Evolutionary conservation across 805 yeast species (phyloP).

Genomic region (Candida ficus): DNA sequence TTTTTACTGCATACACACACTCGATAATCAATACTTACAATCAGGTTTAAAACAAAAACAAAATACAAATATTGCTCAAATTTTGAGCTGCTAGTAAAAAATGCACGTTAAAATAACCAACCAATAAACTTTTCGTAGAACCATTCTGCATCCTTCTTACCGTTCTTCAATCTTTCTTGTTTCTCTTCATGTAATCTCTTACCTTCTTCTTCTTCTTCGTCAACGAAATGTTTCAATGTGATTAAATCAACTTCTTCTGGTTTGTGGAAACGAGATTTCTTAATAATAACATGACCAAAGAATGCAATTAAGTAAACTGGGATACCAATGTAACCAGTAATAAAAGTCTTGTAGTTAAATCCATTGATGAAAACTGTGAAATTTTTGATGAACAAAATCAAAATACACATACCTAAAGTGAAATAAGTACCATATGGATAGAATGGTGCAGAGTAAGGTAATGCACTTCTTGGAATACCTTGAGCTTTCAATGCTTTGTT

Average conservation of each 20-base stretch:
- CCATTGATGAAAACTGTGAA: constrained; percentile 65
- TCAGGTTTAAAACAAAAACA: too few species aligned
- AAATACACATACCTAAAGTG: constrained; percentile 46
- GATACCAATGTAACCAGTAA: constrained; percentile 74
- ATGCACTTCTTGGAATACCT: constrained; percentile 50
- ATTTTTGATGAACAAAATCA: constrained; percentile 61
- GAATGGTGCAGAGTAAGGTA: constrained; percentile 59
- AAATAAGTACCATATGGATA: constrained; percentile 65
- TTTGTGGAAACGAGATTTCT: constrained; percentile 42
- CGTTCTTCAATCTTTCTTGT: constrained; percentile 21
- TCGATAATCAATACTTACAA: too few species aligned
- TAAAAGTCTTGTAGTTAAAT: constrained; percentile 60
- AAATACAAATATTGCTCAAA: too few species aligned
- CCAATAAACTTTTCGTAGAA: constrained; percentile 42
- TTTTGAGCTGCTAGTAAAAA: too few species aligned
- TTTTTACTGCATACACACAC: too few species aligned
- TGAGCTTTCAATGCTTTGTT: constrained; percentile 62
- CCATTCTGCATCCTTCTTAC: constrained; percentile 36
- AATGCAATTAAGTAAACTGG: constrained; percentile 55
- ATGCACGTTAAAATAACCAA: constrained; percentile 47
- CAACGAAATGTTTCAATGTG: constrained; percentile 42
- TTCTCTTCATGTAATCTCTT: constrained; percentile 23
- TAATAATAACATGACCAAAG: constrained; percentile 54
- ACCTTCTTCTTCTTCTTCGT: constrained; percentile 25
- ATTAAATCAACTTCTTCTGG: constrained; percentile 58